Conservation (phyloP, 2,329 filamentous ascomycete genomes). For the Pyrenochaeta sp. region DNA sequence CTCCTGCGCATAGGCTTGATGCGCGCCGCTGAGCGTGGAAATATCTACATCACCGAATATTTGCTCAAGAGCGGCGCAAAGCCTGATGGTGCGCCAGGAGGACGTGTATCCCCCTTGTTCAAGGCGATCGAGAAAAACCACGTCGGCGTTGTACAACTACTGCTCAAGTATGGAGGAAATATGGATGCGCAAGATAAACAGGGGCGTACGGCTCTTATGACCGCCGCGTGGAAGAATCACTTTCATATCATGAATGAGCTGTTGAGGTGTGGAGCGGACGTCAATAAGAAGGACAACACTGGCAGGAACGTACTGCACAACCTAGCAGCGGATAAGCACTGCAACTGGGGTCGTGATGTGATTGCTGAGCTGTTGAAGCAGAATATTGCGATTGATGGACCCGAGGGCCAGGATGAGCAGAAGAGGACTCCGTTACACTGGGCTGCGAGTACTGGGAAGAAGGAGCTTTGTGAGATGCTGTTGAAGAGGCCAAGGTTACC, state of each 20-base stretch:
- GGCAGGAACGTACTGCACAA: slow-evolving; percentile 49
- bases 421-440: slow-evolving; percentile 65
- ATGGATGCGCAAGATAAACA: slow-evolving; percentile 47
- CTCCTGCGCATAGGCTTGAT: slow-evolving; percentile 48
- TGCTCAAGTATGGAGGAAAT: slow-evolving; percentile 44
- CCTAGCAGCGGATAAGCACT: slow-evolving; percentile 52
- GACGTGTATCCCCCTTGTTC: slow-evolving; percentile 40
- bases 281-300: slow-evolving; percentile 48
- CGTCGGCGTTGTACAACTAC: slow-evolving; percentile 39
- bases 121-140: slow-evolving; percentile 44
- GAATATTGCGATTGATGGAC: slow-evolving; percentile 52
- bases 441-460: slow-evolving; percentile 66
- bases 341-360: slow-evolving; percentile 58
- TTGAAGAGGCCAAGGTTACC: slow-evolving; percentile 43
- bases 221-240: slow-evolving; percentile 46
- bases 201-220: slow-evolving; percentile 49
- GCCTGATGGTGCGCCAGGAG: slow-evolving; percentile 44
- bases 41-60: slow-evolving; percentile 41
- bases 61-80: slow-evolving; percentile 45
- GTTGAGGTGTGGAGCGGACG: slow-evolving; percentile 47
- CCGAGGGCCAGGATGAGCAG: slow-evolving; percentile 53
- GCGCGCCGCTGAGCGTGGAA: slow-evolving; percentile 46
- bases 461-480: slow-evolving; percentile 59
- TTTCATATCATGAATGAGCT: slow-evolving; percentile 48
- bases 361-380: slow-evolving; percentile 52